phyloP scores from a whole-genome alignment of 2,329 filamentous ascomycete species.

The Trichoderma harzianum region DNA sequence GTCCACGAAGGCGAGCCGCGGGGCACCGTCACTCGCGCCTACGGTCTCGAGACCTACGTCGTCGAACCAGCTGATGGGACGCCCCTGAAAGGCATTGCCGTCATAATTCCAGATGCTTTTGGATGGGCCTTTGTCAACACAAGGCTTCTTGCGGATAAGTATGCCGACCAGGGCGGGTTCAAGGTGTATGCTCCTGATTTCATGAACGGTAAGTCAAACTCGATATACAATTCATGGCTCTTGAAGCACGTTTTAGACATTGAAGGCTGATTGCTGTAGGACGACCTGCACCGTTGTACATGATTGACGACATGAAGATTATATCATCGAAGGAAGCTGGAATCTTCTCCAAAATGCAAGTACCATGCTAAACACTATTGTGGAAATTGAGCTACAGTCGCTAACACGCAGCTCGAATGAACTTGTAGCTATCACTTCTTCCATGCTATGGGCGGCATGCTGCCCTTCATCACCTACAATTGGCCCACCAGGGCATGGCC shows the following conservation, averaged over 20 bases:
- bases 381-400: background rate
- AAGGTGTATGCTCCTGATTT: constrained; percentile 56
- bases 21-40: constrained; percentile 43
- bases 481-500: constrained; percentile 32
- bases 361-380: background rate
- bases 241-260: background rate
- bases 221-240: background rate
- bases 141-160: constrained; percentile 50
- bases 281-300: constrained; percentile 29
- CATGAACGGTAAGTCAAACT: constrained; percentile 37
- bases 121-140: constrained; percentile 54
- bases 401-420: background rate
- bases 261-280: constrained; percentile 22
- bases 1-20: constrained; percentile 43
- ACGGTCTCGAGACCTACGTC: constrained; percentile 49
- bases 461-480: constrained; percentile 34
- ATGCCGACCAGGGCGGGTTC: constrained; percentile 49
- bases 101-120: constrained; percentile 55
- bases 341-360: constrained; percentile 11
- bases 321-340: background rate
- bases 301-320: constrained; percentile 30
- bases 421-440: constrained; percentile 27
- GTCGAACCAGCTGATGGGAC: constrained; percentile 33
- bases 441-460: constrained; percentile 24
- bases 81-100: constrained; percentile 44